Evolutionary conservation across 306 rosid species (phyloP).

Genomic region (Begonia peltatifolia): DNA sequence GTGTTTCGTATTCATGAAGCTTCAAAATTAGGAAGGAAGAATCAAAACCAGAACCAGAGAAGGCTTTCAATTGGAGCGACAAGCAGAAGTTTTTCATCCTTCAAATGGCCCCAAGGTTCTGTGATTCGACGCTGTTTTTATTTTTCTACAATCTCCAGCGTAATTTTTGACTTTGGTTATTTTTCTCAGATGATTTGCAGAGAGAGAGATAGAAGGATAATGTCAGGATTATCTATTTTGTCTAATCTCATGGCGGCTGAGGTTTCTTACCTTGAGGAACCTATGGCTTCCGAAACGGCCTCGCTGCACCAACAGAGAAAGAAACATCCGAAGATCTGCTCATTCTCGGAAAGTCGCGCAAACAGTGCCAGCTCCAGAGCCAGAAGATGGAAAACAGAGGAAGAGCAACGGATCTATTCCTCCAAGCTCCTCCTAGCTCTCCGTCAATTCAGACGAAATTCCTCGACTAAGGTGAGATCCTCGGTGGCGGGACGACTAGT

Average conservation of each 20-base stretch:
- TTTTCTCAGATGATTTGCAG: too few relatives aligned
- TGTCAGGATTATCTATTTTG: too few relatives aligned
- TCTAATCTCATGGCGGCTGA: neutral
- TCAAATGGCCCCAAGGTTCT: too few relatives aligned
- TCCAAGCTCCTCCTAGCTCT: conserved; percentile 46
- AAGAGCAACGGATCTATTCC: conserved; percentile 56
- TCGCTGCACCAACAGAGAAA: conserved; percentile 6
- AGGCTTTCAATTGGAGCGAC: too few relatives aligned
- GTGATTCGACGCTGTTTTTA: too few relatives aligned
- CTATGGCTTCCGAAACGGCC: neutral
- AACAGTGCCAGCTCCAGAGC: neutral
- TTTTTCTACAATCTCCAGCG: too few relatives aligned
- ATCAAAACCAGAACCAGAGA: too few relatives aligned
- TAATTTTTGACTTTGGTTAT: too few relatives aligned
- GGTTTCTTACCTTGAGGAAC: neutral
- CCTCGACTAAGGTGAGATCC: conserved; percentile 8
- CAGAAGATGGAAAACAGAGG: conserved; percentile 53
- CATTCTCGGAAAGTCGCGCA: neutral
- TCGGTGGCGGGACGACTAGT: conserved; percentile 15
- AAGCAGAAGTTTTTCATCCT: too few relatives aligned
- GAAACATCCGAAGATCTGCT: conserved; percentile 35
- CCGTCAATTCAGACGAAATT: conserved; percentile 22
- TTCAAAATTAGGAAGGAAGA: too few relatives aligned
- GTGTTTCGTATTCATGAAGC: too few relatives aligned
- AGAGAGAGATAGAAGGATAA: too few relatives aligned